Evolutionary conservation across 2,329 filamentous ascomycete species (phyloP).

Genomic region (Alternaria hordeiaustralica): DNA sequence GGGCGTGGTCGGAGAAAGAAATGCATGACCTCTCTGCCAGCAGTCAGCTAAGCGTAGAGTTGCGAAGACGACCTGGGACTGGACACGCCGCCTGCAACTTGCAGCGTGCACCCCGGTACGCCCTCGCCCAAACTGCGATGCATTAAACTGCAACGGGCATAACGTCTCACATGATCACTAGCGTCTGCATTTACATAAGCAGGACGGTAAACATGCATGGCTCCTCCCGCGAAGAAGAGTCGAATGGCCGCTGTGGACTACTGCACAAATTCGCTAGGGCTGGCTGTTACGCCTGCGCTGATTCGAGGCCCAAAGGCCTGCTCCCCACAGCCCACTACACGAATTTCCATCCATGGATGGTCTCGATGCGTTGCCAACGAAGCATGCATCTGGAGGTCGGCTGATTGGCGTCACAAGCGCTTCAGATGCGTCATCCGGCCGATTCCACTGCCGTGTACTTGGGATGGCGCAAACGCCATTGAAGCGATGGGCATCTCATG

Average conservation of each 20-base stretch:
- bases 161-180: slow-evolving; percentile 35
- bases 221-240: slow-evolving; percentile 44
- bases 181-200: slow-evolving; percentile 4
- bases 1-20: slow-evolving; percentile 40
- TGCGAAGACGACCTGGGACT: slow-evolving; percentile 32
- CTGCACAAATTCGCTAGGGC: slow-evolving; percentile 29
- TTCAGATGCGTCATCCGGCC: slow-evolving; percentile 24
- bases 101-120: slow-evolving; percentile 25
- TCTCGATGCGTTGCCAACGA: slow-evolving; percentile 45
- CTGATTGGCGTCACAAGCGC: slow-evolving; percentile 22
- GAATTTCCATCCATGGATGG: slow-evolving; percentile 5
- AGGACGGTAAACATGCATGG: slow-evolving; percentile 27
- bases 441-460: slow-evolving; percentile 39
- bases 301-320: slow-evolving; percentile 34
- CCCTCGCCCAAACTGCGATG: slow-evolving; percentile 15
- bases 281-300: slow-evolving; percentile 22
- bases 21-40: slow-evolving; percentile 43
- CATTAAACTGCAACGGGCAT: slow-evolving; percentile 19
- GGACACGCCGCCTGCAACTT: slow-evolving; percentile 42
- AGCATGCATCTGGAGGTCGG: slow-evolving; percentile 35
- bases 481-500: slow-evolving; percentile 18
- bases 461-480: slow-evolving; percentile 29
- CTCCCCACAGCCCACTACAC: slow-evolving; percentile 29
- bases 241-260: slow-evolving; percentile 37
- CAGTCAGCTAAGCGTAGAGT: slow-evolving; percentile 47